Evolutionary conservation across 495 filamentous ascomycete genomes (phyloP), one percentile per base, ranked within the genome.

Genomic region (Hypoxylon perforatum): DNA sequence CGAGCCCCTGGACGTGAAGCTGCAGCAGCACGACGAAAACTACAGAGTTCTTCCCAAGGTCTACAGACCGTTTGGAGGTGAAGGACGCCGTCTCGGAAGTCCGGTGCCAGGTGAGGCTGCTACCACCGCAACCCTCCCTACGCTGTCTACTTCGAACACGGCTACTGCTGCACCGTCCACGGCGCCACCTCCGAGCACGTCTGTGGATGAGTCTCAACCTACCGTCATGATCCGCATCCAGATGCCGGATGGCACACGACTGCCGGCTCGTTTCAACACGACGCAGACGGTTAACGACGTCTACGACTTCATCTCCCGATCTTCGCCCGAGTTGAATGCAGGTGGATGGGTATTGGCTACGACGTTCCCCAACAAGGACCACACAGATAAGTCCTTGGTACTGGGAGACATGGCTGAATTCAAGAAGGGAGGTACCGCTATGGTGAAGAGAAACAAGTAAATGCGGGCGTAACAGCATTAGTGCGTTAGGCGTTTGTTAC

Each of bases 321-420:
- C 92, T 5, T 91, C 84, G 42, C 77, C 89, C 0, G 79, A 78
- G 10, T 84, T 86, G 59, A 81, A 79, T 49, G 71, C 76, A 41
- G 84, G 94, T 17, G 68, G 81, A 10, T 99, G 92, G 85, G 89
- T 91, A 7, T 75, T 99, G 55, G 94, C 96, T 74, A 99, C 95
- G 1, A 98, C 96, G 0, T 98, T 98, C 76, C 95, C 96, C 2
- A 97, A 89, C 77, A 97, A 93, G 78, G 94, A 98, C 68, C 85
- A 97, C 51, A 90, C 80, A 17, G 93, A 99, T 60, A 87, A 89
- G 74, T 76, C 69, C 1, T 78, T 83, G 58, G 86, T 85, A 4
- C 75, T 97, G 38, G 91, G 90, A 1, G 92, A 96, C 33, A 80
- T 96, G 76, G 70, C 87, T 0, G 93, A 96, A 55, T 94, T 96